Evolutionary conservation across 2,329 filamentous ascomycete genomes (phyloP), one percentile per base, ranked within the genome.

Genomic region (Verticillium nubilum): DNA sequence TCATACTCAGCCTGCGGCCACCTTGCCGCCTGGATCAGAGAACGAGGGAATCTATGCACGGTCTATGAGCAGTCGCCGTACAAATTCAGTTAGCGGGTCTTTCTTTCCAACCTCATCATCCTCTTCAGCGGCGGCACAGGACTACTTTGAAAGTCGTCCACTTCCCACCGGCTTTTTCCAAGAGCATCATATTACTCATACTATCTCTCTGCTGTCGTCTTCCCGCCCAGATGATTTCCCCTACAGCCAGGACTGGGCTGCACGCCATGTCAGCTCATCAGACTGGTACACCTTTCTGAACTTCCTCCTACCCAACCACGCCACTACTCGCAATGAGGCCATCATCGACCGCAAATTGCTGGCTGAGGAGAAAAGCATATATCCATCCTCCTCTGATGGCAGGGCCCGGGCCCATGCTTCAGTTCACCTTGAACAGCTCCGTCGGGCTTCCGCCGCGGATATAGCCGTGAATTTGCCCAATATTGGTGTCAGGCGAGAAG

Each of bases 221-320:
- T 75, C 74, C n/a, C 65, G 70, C 3, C 76, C 78, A 0, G 71
- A 74, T 5, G 74, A 80, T 57, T 71, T 84, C 10, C 78, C 80
- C 0, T 82, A 76, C 58, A 74, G 71, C 1, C 57, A 64, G 10
- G 71, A 70, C 31, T 75, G 75, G 66, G 70, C 67, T 5, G 64
- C 63, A 5, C 77, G 76, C 42, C 81, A 83, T 57, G 74, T 85
- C 13, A 76, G 72, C 1, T 64, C 70, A 15, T 78, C 82, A 64
- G 84, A 87, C 66, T 87, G 84, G 84, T 75, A 77, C 35, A 85
- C 83, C 0, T 86, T 87, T 68, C 64, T 83, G 53, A 85, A 85
- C 64, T 80, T 80, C 61, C 68, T 86, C 17, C 67, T 86, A 25
- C 83, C 84, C 0, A 71, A 80, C 58, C 77, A 82, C 66, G 70